Percentiles rank a stretch among this genome's conserved stretches.
These are phyloP conservation scores for Syncephalastrum contaminatum DNA, from an alignment of 371 early-diverging fungal species.

Conservation along the genomic window DNA sequence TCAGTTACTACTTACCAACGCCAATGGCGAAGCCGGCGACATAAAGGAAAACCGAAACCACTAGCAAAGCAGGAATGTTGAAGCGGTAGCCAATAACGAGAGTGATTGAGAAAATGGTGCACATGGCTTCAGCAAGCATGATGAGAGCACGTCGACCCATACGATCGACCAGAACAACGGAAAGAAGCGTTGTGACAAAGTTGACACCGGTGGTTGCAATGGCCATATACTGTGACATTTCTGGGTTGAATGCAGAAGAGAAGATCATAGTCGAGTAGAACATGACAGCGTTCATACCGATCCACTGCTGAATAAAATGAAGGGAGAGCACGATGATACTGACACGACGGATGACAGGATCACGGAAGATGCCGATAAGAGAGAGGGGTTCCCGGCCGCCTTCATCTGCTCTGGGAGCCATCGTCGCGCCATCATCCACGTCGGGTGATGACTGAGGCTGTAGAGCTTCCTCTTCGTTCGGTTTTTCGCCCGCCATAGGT, in stretches of 20 bases:
- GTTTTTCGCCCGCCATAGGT: no score
- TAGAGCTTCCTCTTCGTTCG: conserved; percentile 7
- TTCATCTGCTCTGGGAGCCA: conserved; percentile 10
- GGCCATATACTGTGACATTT: conserved; percentile 49
- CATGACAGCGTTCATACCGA: conserved; percentile 83
- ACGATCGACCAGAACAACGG: conserved; percentile 66
- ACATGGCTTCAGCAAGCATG: conserved; percentile 55
- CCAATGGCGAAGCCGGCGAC: conserved; percentile 64
- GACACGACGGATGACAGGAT: conserved; percentile 44
- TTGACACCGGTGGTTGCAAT: conserved; percentile 57
- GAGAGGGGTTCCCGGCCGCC: conserved; percentile 30
- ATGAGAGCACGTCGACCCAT: conserved; percentile 73
- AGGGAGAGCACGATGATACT: conserved; percentile 53
- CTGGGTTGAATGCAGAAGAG: conserved; percentile 42
- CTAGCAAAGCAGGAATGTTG: conserved; percentile 25
- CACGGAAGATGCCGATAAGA: conserved; percentile 29
- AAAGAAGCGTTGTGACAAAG: conserved; percentile 51
- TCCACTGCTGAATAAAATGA: conserved; percentile 69
- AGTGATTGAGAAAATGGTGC: conserved; percentile 50
- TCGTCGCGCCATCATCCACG: conserved; percentile 8
- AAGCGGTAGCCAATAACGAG: conserved; percentile 46
- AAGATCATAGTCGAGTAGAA: conserved; percentile 75
- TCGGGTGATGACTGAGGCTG: background rate
- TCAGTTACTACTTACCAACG: conserved; percentile 27
- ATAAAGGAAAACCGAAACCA: conserved; percentile 45